Evolutionary conservation across 192 early-diverging fungal species (phyloP).

Genomic region (Bifiguratus adelaidae): DNA sequence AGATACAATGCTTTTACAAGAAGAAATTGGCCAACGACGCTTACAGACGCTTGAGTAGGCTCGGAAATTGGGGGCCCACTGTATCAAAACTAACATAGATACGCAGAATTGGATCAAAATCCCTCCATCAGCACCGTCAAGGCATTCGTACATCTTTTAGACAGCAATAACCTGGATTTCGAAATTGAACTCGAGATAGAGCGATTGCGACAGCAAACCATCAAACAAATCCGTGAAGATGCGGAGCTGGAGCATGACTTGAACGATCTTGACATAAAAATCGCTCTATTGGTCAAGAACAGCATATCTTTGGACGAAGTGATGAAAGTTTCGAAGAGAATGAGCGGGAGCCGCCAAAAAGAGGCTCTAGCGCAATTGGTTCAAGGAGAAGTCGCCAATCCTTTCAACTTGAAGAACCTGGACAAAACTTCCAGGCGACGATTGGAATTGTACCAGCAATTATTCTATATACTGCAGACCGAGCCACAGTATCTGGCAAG

Average conservation of each 20-base stretch:
- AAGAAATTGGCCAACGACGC: slow-evolving; percentile 56
- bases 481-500: slow-evolving; percentile 86
- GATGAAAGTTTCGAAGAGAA: slow-evolving; percentile 35
- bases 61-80: too few species aligned
- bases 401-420: slow-evolving; percentile 60
- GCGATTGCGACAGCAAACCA: slow-evolving; percentile 72
- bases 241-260: slow-evolving; percentile 63
- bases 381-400: slow-evolving; percentile 2
- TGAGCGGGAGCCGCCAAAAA: slow-evolving; percentile 24
- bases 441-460: slow-evolving; percentile 78
- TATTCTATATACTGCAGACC: slow-evolving; percentile 97
- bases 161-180: slow-evolving; percentile 85
- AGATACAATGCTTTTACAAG: slow-evolving; percentile 63
- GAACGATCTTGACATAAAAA: slow-evolving; percentile 91
- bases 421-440: slow-evolving; percentile 80
- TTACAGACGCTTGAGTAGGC: slow-evolving; percentile 54
- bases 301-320: slow-evolving; percentile 94
- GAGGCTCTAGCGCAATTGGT: slow-evolving; percentile 27
- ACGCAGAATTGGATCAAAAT: slow-evolving; percentile 65
- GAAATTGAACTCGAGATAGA: slow-evolving; percentile 90
- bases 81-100: too few species aligned
- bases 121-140: slow-evolving; percentile 76
- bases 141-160: slow-evolving; percentile 81
- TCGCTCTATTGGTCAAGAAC: slow-evolving; percentile 93
- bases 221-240: slow-evolving; percentile 86